phyloP scores from a whole-genome alignment of 768 basidiomycete species.

The Boletellus ananiceps region DNA sequence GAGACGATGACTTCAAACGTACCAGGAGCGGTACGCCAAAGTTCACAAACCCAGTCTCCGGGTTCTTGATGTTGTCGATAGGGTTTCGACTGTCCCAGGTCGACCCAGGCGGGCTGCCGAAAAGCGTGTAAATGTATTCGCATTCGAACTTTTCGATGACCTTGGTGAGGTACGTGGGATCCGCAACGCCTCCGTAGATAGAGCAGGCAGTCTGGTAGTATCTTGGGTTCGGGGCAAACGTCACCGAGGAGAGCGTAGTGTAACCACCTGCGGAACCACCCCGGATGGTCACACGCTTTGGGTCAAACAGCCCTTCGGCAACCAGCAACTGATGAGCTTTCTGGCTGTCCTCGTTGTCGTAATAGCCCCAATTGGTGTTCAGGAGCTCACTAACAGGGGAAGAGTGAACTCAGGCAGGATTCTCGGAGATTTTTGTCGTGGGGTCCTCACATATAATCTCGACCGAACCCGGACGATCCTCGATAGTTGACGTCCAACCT shows the following conservation, averaged over 20 bases:
- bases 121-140: constrained; percentile 48
- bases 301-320: constrained; percentile 38
- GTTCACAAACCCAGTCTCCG: neutral
- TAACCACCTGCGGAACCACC: constrained; percentile 72
- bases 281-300: constrained; percentile 57
- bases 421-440: no score
- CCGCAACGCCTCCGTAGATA: constrained; percentile 58
- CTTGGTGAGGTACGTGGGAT: constrained; percentile 49
- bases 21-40: constrained; percentile 61
- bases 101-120: constrained; percentile 44
- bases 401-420: neutral
- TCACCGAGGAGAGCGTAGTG: constrained; percentile 50
- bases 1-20: constrained; percentile 16
- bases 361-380: constrained; percentile 61
- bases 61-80: constrained; percentile 39
- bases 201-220: constrained; percentile 55
- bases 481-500: constrained; percentile 75
- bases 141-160: constrained; percentile 70
- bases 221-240: constrained; percentile 51
- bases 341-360: constrained; percentile 60
- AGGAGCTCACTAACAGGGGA: constrained; percentile 42
- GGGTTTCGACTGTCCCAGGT: constrained; percentile 6
- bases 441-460: constrained; percentile 47
- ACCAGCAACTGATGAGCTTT: constrained; percentile 32
- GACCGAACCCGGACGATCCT: constrained; percentile 69